Evolutionary conservation across 805 yeast species (phyloP).

Genomic region (Teunomyces lycoperdinae): DNA sequence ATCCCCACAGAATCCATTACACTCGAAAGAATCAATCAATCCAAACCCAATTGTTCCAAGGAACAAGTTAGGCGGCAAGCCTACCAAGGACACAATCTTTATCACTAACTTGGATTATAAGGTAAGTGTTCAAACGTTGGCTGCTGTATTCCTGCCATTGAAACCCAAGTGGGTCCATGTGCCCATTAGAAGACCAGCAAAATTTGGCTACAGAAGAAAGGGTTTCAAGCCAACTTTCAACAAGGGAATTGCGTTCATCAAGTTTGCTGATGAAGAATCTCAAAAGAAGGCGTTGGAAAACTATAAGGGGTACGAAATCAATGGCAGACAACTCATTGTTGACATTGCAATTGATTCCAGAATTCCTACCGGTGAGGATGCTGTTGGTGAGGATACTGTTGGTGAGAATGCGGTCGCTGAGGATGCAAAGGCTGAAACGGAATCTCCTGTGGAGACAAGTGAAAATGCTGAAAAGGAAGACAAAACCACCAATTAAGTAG

Average conservation of each 20-base stretch:
- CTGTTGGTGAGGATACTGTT: not conserved
- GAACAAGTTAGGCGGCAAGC: conserved; percentile 40
- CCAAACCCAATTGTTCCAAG: no score
- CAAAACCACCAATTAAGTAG: conserved; percentile 5
- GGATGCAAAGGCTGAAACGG: conserved; percentile 13
- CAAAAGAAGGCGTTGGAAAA: conserved; percentile 72
- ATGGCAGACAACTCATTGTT: conserved; percentile 64
- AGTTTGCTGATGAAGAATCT: conserved; percentile 55
- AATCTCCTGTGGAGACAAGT: conserved; percentile 8
- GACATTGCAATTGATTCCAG: conserved; percentile 70
- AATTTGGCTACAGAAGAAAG: conserved; percentile 41
- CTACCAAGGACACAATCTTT: conserved; percentile 59
- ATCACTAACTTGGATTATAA: conserved; percentile 57
- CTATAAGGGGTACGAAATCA: conserved; percentile 62
- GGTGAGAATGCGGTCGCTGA: conserved; percentile 8
- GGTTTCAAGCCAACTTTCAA: conserved; percentile 42
- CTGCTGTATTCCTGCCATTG: conserved; percentile 44
- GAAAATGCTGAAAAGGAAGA: conserved; percentile 22
- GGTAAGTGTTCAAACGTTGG: conserved; percentile 46
- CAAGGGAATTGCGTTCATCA: conserved; percentile 66
- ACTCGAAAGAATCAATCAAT: no score
- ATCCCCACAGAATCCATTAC: no score
- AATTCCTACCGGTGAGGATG: conserved; percentile 10
- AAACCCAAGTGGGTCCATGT: conserved; percentile 58
- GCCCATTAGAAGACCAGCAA: conserved; percentile 51